Evolutionary conservation across 140 eudicot genomes (phyloP).

Genomic region (Ambrosia hybrid): DNA sequence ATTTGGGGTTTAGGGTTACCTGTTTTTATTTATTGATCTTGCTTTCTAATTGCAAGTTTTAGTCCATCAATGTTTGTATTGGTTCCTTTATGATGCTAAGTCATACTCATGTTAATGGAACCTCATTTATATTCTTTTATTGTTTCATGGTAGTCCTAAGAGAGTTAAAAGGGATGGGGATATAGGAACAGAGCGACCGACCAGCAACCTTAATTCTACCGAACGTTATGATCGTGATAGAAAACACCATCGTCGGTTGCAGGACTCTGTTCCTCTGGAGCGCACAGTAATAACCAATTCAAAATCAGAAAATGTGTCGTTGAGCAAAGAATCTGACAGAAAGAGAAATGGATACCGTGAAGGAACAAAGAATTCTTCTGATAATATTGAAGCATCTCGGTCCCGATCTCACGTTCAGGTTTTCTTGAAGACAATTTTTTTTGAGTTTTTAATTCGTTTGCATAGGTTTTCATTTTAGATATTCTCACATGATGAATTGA

Average conservation of each 20-base stretch:
- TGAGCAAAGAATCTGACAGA: conserved; percentile 44
- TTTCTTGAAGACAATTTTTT: not conserved
- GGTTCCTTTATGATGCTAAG: conserved; percentile 1
- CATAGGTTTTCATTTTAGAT: not conserved
- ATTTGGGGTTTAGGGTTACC: conserved; percentile 8
- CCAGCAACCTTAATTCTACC: conserved; percentile 27
- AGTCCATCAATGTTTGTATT: no score
- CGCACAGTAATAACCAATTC: conserved; percentile 30
- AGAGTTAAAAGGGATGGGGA: conserved; percentile 69
- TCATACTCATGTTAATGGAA: conserved; percentile 9
- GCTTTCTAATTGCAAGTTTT: no score
- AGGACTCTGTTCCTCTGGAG: conserved; percentile 51
- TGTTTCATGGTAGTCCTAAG: conserved; percentile 58
- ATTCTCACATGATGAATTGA: no score
- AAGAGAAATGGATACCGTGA: conserved; percentile 40
- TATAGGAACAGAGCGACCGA: conserved; percentile 45
- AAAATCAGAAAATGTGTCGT: conserved; percentile 36
- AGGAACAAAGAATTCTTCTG: conserved; percentile 46
- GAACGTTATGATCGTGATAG: conserved; percentile 45
- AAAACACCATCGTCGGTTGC: conserved; percentile 51
- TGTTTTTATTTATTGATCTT: not conserved
- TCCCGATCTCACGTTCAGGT: conserved; percentile 65
- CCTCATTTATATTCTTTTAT: not conserved
- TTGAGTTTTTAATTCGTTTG: no score
- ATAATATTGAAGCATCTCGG: conserved; percentile 39